Evolutionary conservation across 495 filamentous ascomycete genomes (phyloP), one percentile per base, ranked within the genome.

Genomic region (Rhizodiscina lignyota): DNA sequence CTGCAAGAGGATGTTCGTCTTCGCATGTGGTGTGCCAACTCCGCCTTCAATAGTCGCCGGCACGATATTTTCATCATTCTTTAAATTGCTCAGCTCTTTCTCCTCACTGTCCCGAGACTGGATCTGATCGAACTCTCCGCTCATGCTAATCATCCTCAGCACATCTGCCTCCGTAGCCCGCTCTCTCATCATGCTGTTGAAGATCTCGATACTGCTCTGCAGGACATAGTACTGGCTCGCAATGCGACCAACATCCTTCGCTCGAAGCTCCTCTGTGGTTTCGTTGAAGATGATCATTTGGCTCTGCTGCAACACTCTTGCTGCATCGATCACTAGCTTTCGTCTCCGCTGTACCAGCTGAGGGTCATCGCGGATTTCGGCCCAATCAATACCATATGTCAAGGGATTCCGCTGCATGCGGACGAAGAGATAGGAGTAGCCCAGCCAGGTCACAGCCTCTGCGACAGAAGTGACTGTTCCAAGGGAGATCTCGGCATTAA

Each of bases 211-310:
- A 47, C 81, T 93, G 16, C 76, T 78, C 45, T 96, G 83, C 30
- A 87, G 66, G 36, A 99, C 83, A 53, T 99, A 99, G 50, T 75
- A 96, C 48, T 96, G 85, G 51, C 87, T 94, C 18, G 89, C 91
- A 52, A 99, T 99, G 15, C 89, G 75, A 20, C 89, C 89, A 13
- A 94, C 74, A 51, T 96, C 84, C 51, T 96, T 99, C 32, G 83
- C 77, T 30, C 77, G 72, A 8, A 99, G 69, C 43, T 87, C 84
- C 52, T 93, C 83, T 0, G 89, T 96, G 11, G 59, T 64, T 40
- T 94, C 91, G 47, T 94, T 91, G 63, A 87, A 96, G 28, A 96
- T 91, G 44, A 99, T 86, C 89, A 99, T 99, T 52, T 96, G 91
- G 45, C 77, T 91, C 47, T 84, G 67, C 43, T 89, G 83, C 21